Base-by-base conservation (phyloP, 495 filamentous ascomycete species). In the Aspergillus carlsbadensis region DNA sequence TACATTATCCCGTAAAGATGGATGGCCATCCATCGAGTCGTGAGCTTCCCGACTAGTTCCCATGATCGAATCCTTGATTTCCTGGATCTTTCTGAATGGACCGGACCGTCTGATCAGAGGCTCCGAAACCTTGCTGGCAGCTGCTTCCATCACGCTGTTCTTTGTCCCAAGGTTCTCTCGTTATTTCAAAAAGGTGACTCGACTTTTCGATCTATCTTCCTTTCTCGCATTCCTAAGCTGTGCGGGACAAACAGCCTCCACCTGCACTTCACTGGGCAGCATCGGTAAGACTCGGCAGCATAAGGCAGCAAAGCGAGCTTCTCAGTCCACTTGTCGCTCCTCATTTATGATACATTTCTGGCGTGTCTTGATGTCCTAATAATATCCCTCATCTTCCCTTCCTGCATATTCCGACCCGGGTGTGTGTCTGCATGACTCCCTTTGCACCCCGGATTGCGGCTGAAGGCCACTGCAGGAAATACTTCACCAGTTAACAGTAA, bases 251-350 rank as follows among this genome's bases (percentile, higher is more conserved):
- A 24, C 34, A 5, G 20, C 34, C 46, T 40, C 54, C 36, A 49
- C 26, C 8, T 29, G 26, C 26, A 29, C 8, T 29, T 3, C 26
- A 29, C 54, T 56, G 44, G 54, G 44, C 54, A 56, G 43, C 43
- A 41, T 49, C 44, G 54, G 54, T 29, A 57, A 57, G 45, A 57
- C 39, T 43, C 54, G 45, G 51, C 51, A n/a, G 54, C 34, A 33
- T 50, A 50, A 57, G 54, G 54, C 54, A 50, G 43, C 44, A 42
- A 42, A 26, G 13, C 13, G 26, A 29, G 26, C 8, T 29, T 8
- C 26, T 29, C 18, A 31, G 21, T 29, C 6, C 29, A 11, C n/a
- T 29, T 22, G 13, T 40, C 35, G 10, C 36, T 33, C 14, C 7
- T 34, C 22, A 11, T 13, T 50, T 29, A 39, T 50, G 3, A 10